phyloP scores from a whole-genome alignment of 2,329 filamentous ascomycete species.

The Colletotrichum cereale region DNA sequence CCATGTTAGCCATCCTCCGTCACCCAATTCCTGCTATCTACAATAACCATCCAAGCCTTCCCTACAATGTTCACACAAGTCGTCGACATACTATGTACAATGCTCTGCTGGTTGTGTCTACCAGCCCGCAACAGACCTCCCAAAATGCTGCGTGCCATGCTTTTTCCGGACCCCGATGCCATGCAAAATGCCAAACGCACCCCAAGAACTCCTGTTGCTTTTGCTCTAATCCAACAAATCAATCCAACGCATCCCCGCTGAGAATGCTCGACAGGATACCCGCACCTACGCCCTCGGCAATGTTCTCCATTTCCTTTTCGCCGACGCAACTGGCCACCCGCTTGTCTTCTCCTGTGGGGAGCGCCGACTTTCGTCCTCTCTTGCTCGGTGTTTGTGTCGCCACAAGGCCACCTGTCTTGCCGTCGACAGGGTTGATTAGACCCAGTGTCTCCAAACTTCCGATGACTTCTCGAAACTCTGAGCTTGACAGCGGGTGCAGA shows the following conservation, averaged over 20 bases:
- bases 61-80: constrained; percentile 20
- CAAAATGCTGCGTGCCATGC: constrained; percentile 42
- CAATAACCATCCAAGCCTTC: not conserved
- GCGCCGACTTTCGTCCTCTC: constrained; percentile 69
- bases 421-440: constrained; percentile 78
- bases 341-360: constrained; percentile 76
- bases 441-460: constrained; percentile 90
- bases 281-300: constrained; percentile 72
- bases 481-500: constrained; percentile 87
- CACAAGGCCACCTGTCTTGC: constrained; percentile 75
- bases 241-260: constrained; percentile 71
- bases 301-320: constrained; percentile 81
- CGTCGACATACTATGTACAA: constrained; percentile 1
- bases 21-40: not conserved
- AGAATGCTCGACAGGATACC: constrained; percentile 74
- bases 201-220: constrained; percentile 13
- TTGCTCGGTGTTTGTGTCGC: constrained; percentile 78
- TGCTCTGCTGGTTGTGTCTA: constrained; percentile 7
- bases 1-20: constrained; percentile 11
- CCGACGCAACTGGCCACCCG: constrained; percentile 82
- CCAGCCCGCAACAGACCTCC: constrained; percentile 9
- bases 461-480: constrained; percentile 94
- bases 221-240: constrained; percentile 37
- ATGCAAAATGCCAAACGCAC: constrained; percentile 29
- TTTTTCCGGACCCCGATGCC: constrained; percentile 39